A percentile compares a stretch with the other conserved stretches of the same genome.
phyloP scores from a whole-genome alignment of 2,329 filamentous ascomycete species.

The Davidsoniella neocaledoniae region DNA sequence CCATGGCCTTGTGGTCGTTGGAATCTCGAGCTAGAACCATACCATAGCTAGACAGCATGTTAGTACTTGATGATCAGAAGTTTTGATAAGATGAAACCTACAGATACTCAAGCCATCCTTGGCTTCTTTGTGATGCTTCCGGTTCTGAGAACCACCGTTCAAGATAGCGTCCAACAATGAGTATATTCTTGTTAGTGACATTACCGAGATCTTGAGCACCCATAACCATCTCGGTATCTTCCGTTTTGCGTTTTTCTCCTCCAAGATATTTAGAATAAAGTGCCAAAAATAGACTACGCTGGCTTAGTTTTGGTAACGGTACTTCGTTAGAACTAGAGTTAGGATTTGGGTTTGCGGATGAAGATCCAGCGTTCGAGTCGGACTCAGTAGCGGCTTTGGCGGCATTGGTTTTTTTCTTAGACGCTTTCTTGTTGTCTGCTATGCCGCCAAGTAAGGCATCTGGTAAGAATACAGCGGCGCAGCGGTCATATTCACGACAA shows the following conservation, averaged over 20 bases:
- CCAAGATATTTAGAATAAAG: slow-evolving; percentile 86
- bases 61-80: not conserved
- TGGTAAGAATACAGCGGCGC: slow-evolving; percentile 76
- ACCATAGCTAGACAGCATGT: slow-evolving; percentile 43
- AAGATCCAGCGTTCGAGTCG: too few relatives aligned
- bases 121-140: slow-evolving; percentile 44
- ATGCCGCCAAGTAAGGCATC: slow-evolving; percentile 57
- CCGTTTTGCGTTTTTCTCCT: slow-evolving; percentile 89
- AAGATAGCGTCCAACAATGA: slow-evolving; percentile 56
- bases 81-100: slow-evolving; percentile 19
- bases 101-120: slow-evolving; percentile 89
- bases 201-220: slow-evolving; percentile 79
- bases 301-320: slow-evolving; percentile 47
- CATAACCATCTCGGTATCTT: slow-evolving; percentile 94
- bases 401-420: not conserved
- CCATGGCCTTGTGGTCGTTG: slow-evolving; percentile 69
- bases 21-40: slow-evolving; percentile 81
- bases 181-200: slow-evolving; percentile 70
- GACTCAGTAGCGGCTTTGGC: not conserved
- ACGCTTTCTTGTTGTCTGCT: slow-evolving; percentile 26
- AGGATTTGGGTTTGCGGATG: not conserved
- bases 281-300: slow-evolving; percentile 82
- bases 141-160: slow-evolving; percentile 65
- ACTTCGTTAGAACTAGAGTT: slow-evolving; percentile 13
- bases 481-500: slow-evolving; percentile 86